A percentile compares a stretch with the other conserved stretches of the same genome.
Conservation (phyloP, 441 rosid genomes). For the Euphorbia celastroides region DNA sequence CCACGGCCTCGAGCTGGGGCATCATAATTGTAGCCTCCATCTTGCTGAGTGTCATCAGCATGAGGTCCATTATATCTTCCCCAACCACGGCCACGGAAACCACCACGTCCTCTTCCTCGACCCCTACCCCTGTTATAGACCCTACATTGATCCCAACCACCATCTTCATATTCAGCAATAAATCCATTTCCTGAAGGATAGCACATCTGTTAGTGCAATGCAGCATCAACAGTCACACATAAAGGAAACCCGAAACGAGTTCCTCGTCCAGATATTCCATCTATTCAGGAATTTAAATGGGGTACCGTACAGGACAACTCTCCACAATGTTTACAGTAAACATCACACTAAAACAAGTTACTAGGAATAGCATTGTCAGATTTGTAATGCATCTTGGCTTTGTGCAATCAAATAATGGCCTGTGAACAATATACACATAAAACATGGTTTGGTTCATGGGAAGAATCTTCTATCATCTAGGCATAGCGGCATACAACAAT, state of each 20-base stretch:
- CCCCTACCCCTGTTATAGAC: conserved; percentile 70
- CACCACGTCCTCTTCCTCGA: conserved; percentile 70
- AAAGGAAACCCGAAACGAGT: not conserved
- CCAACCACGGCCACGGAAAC: conserved; percentile 66
- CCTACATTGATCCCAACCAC: conserved; percentile 60
- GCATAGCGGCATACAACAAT: not conserved
- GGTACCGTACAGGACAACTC: not conserved
- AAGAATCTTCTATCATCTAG: not conserved
- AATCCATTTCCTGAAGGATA: conserved; percentile 48
- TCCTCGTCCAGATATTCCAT: no score
- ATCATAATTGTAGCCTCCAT: conserved; percentile 55
- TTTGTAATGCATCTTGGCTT: no score
- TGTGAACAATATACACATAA: not conserved
- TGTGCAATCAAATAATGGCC: not conserved
- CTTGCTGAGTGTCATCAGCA: no score
- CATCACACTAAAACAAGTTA: not conserved
- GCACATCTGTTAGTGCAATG: not conserved
- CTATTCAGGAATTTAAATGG: not conserved
- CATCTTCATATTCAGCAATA: conserved; percentile 65
- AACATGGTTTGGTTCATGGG: not conserved
- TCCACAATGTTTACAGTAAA: not conserved
- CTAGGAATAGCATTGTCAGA: not conserved
- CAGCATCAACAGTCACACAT: not conserved
- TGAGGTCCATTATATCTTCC: conserved; percentile 33
- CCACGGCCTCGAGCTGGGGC: conserved; percentile 63